Conservation (phyloP, 2,329 filamentous ascomycete genomes). For the Colletotrichum noveboracense region DNA sequence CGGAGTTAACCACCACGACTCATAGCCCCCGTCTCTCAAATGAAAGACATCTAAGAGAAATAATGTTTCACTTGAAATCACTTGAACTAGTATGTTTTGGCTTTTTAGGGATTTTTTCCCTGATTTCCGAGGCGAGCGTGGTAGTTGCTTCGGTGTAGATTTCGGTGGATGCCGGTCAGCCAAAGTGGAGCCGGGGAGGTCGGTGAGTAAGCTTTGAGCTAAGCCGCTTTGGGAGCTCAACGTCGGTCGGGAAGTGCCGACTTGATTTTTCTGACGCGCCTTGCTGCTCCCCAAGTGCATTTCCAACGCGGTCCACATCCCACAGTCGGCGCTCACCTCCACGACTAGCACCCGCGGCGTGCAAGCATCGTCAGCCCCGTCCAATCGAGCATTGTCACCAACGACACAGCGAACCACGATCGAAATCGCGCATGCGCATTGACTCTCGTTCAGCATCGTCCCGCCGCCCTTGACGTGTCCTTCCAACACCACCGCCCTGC, state of each 20-base stretch:
- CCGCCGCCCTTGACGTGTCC: background rate
- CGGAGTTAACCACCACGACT: background rate
- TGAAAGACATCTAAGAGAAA: fast-evolving
- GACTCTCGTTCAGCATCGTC: background rate
- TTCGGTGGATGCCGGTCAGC: background rate
- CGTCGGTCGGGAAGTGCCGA: constrained; percentile 12
- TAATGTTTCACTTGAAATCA: background rate
- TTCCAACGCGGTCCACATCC: constrained; percentile 22
- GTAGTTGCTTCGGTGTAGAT: background rate
- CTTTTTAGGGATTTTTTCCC: background rate
- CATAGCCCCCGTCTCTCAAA: background rate
- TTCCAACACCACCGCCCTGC: constrained; percentile 1
- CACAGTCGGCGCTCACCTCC: constrained; percentile 9
- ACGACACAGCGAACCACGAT: background rate
- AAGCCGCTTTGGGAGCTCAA: background rate
- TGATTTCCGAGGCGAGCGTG: background rate
- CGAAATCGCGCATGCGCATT: background rate
- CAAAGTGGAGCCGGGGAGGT: background rate
- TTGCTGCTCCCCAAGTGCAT: constrained; percentile 12
- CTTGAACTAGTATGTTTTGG: background rate
- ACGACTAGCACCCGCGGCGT: constrained; percentile 2
- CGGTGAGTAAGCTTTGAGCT: background rate
- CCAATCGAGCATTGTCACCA: background rate
- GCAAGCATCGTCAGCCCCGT: background rate
- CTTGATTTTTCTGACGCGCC: constrained; percentile 23